phyloP scores from a whole-genome alignment of 768 basidiomycete genomes.

The Mycena crocata region DNA sequence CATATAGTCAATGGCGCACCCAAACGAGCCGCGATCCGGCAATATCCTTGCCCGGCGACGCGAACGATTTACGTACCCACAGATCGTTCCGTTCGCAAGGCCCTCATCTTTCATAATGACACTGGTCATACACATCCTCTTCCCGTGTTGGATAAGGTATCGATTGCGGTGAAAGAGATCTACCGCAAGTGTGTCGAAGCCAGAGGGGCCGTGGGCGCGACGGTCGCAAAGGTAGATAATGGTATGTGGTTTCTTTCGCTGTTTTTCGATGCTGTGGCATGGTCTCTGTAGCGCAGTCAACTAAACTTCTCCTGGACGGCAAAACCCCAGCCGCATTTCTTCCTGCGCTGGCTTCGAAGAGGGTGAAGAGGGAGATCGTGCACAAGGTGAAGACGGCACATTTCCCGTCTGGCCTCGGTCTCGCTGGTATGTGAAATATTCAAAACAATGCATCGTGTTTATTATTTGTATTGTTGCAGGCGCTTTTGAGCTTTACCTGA shows the following conservation, averaged over 20 bases:
- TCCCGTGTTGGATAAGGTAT: slow-evolving; percentile 27
- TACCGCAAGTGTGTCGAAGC: slow-evolving; percentile 18
- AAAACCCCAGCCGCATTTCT: slow-evolving; percentile 14
- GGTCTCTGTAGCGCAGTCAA: slow-evolving; percentile 22
- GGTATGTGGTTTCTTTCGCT: slow-evolving; percentile 4
- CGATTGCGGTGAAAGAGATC: slow-evolving; percentile 5
- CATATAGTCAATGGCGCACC: slow-evolving; percentile 11
- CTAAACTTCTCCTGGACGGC: background rate
- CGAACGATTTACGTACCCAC: slow-evolving; percentile 11
- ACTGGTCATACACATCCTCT: slow-evolving; percentile 35
- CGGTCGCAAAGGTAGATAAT: slow-evolving; percentile 30
- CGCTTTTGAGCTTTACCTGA: slow-evolving; percentile 14
- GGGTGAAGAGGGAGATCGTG: slow-evolving; percentile 9
- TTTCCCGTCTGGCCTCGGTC: slow-evolving; percentile 4
- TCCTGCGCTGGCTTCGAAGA: slow-evolving; percentile 19
- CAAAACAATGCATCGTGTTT: background rate
- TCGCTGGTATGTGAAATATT: background rate
- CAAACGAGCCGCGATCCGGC: background rate
- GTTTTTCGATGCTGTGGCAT: background rate
- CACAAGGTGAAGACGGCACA: slow-evolving; percentile 13
- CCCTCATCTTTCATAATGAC: background rate
- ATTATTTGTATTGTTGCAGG: background rate
- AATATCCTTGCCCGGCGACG: background rate
- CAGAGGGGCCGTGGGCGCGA: slow-evolving; percentile 19
- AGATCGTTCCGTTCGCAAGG: slow-evolving; percentile 14